Evolutionary conservation across 495 filamentous ascomycete species (phyloP).

Genomic region (Aspergillus avenaceus): DNA sequence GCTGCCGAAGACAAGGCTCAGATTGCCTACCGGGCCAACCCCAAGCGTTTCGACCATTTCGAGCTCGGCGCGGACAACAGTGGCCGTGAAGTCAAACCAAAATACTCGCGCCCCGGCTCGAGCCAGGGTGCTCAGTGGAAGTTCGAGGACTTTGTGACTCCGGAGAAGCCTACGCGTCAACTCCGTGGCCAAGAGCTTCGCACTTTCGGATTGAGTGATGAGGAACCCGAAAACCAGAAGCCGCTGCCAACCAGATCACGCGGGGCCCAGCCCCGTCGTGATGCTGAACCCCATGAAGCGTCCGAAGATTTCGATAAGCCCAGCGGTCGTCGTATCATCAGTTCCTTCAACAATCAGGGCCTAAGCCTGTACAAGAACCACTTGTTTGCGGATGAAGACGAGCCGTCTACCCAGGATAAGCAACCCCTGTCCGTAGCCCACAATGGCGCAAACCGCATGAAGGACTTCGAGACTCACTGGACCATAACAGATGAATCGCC

Average conservation of each 20-base stretch:
- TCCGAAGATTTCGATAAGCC: slow-evolving; percentile 41
- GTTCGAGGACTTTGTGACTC: slow-evolving; percentile 81
- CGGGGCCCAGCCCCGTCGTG: slow-evolving; percentile 64
- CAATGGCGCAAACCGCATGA: slow-evolving; percentile 61
- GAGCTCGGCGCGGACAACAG: slow-evolving; percentile 66
- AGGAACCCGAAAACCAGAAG: slow-evolving; percentile 56
- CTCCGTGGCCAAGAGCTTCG: slow-evolving; percentile 51
- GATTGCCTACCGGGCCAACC: slow-evolving; percentile 56
- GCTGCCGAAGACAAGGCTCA: slow-evolving; percentile 29
- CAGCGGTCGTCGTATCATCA: slow-evolving; percentile 31
- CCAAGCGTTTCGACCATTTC: slow-evolving; percentile 82
- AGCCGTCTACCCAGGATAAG: slow-evolving; percentile 23
- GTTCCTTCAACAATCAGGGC: slow-evolving; percentile 54
- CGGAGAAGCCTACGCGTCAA: slow-evolving; percentile 62
- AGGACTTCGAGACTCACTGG: slow-evolving; percentile 74
- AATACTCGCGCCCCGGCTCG: slow-evolving; percentile 40
- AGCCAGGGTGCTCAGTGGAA: slow-evolving; percentile 73
- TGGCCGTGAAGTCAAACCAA: slow-evolving; percentile 32
- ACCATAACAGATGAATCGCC: slow-evolving; percentile 62
- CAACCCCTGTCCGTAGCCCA: slow-evolving; percentile 58
- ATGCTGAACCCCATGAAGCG: slow-evolving; percentile 72
- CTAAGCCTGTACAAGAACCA: slow-evolving; percentile 75
- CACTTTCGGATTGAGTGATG: slow-evolving; percentile 70
- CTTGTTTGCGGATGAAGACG: slow-evolving; percentile 54
- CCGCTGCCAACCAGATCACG: slow-evolving; percentile 52